Base-by-base conservation (phyloP, 2,329 filamentous ascomycete genomes). In the Shiraia bambusicola region DNA sequence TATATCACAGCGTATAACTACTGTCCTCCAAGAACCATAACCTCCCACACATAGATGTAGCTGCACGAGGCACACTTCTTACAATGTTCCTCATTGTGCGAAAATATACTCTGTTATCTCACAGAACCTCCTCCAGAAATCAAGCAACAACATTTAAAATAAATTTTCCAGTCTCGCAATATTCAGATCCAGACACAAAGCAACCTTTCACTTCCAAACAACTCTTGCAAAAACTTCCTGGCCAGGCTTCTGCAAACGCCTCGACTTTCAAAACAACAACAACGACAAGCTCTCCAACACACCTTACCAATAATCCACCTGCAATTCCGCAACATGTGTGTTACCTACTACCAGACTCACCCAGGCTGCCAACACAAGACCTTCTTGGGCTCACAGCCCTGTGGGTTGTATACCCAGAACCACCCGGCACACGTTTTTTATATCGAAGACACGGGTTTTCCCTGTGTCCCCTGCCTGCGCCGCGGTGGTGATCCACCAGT, bases 251-350 rank as follows among this genome's bases (percentile, higher is more conserved):
- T 8, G 8, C 19, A 22, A 22, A 22, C 19, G 19, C 19, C 19
- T 13, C 12, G 12, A 15, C 10, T n/a, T n/a, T n/a, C n/a, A n/a
- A n/a, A 11, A 29, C 14, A 4, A 29, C 4, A 29, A 15, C 4
- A n/a, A 29, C 6, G 4, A 11, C 28, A 29, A 13, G 28, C 12
- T 29, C 4, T n/a, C 28, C 10, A n/a, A 29, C 4, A 8, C 19
- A 13, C 14, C 25, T 29, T 8, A 22, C 8, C 4, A 22, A 22
- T 5, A 5, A 4, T 22, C 8, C 19, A 22, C 19, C 19, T 8
- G 19, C 19, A 5, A 8, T 28, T n/a, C n/a, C n/a, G n/a, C 13
- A 31, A 40, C 6, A 52, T 52, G 50, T 52, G 50, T 27, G 38
- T 52, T 14, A 28, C 27, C 8, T 52, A 38, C 35, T 40, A 40